Evolutionary conservation across 495 filamentous ascomycete genomes (phyloP), one percentile per base, ranked within the genome.

Genomic region (Tuber borchii): DNA sequence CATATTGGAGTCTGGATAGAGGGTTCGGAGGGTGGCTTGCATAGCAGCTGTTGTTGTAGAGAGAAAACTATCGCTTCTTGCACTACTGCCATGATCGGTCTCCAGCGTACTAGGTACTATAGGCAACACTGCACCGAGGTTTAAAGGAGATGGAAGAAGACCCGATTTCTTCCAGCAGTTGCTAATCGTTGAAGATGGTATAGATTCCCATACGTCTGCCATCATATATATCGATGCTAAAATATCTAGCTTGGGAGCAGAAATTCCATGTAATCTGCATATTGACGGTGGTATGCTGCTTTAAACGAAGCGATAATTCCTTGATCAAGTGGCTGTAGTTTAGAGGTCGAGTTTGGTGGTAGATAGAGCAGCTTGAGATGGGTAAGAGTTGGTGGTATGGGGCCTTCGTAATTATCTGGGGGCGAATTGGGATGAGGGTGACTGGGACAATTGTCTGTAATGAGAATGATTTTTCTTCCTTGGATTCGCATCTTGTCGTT

Each of bases 371-470:
- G n/a, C n/a, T n/a, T n/a, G n/a, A n/a, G n/a, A n/a, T n/a, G n/a
- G n/a, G n/a, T n/a, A n/a, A n/a, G n/a, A n/a, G n/a, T n/a, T n/a
- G n/a, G n/a, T n/a, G 77, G 78, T 17, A 77, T 71, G 20, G 78
- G 77, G 14, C 77, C 77, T 31, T 71, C 72, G 43, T 80, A 80
- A 48, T 80, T 76, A 17, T 78, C 42, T 0, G 78, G 77, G 2
- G 77, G 78, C 12, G 75, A 74, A 6, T 71, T 77, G 9, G 78
- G 77, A 6, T 71, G 74, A 3, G 78, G 78, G 26, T 80, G 78
- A 9, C 77, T 79, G 1, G 78, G 77, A 51, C 78, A 80, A 56
- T 80, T 77, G 71, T 80, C 78, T 43, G 77, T 80, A 6, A 80
- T 77, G 26, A 80, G 77, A 26, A 77, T 73, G 70, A 80, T 76